Conservation (phyloP, 345 rosid genomes). For the Murraya koenigii region DNA sequence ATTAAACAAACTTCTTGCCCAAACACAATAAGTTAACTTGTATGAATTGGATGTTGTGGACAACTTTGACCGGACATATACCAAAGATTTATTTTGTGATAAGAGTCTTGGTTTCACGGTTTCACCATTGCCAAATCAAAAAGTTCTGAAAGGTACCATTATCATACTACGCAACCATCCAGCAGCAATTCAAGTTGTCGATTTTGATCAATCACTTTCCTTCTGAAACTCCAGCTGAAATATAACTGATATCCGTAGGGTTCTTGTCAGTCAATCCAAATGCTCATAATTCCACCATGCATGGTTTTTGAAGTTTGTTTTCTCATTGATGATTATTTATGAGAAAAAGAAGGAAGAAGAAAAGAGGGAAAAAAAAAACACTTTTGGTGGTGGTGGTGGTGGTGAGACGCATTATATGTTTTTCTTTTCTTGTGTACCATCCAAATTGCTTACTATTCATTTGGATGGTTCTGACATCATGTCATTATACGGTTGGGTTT, state of each 20-base stretch:
- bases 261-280: not conserved
- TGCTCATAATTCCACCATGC: not conserved
- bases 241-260: not conserved
- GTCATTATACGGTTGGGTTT: not conserved
- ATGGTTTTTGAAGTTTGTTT: not conserved
- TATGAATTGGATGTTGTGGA: no score
- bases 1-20: no score
- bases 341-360: not conserved
- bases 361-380: not conserved
- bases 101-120: no score
- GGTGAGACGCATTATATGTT: not conserved
- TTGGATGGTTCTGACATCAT: not conserved
- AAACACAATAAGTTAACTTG: no score
- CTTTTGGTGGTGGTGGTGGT: not conserved
- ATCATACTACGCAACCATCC: no score
- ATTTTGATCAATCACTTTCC: not conserved
- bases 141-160: no score
- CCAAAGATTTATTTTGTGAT: no score
- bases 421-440: not conserved
- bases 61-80: no score
- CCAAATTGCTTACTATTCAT: not conserved
- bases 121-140: no score
- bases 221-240: not conserved
- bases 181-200: no score
- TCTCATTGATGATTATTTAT: not conserved